These are phyloP conservation scores for Cladosporium sphaerospermum DNA, from an alignment of 2,329 filamentous ascomycete species.

Conservation along the genomic window DNA sequence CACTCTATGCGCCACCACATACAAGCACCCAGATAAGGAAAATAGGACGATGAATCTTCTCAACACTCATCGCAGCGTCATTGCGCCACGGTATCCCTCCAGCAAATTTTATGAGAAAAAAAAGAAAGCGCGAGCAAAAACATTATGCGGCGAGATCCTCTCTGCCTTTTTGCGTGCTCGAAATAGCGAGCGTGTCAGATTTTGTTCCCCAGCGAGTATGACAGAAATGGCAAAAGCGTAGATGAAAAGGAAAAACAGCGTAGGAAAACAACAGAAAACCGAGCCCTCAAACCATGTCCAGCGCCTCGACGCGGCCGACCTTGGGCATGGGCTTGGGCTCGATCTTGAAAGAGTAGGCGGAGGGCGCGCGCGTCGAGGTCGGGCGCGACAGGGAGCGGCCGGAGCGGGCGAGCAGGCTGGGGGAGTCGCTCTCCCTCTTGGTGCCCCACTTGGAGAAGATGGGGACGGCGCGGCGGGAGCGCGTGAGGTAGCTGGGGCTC, in stretches of 20 bases:
- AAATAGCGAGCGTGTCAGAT: neutral
- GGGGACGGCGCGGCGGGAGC: constrained; percentile 6
- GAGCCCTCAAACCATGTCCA: constrained; percentile 8
- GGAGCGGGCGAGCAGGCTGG: constrained; percentile 9
- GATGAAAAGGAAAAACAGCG: neutral
- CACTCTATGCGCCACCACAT: constrained; percentile 1
- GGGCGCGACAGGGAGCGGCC: constrained; percentile 5
- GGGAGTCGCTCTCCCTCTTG: constrained; percentile 11
- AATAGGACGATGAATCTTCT: neutral
- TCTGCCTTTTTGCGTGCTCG: neutral
- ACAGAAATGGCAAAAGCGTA: neutral
- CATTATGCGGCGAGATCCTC: neutral
- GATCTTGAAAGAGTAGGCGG: constrained; percentile 12
- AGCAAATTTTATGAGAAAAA: neutral
- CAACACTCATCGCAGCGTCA: neutral
- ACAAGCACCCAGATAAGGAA: neutral
- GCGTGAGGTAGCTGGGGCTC: constrained; percentile 15
- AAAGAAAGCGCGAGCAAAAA: neutral
- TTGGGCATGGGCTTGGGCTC: constrained; percentile 7
- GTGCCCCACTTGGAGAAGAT: constrained; percentile 9
- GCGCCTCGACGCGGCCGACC: constrained; percentile 5
- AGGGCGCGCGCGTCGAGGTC: constrained; percentile 3
- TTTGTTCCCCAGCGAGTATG: neutral
- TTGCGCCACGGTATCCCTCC: neutral
- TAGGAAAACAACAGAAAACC: neutral